Evolutionary conservation across 192 early-diverging fungal species (phyloP).

Genomic region (Linnemannia schmuckeri): DNA sequence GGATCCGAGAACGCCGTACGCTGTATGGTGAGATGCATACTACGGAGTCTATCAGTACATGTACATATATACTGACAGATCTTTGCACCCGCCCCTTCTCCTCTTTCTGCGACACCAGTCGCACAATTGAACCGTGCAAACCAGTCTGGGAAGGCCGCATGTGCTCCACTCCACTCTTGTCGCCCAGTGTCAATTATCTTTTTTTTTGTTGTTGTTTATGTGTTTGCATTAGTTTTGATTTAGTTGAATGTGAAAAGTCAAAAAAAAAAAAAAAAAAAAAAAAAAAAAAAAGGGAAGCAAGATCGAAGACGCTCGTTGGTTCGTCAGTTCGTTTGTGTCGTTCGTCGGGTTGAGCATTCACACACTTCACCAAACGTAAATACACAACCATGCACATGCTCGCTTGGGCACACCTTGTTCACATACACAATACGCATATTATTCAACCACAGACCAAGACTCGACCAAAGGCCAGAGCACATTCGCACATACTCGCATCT

Average conservation of each 20-base stretch:
- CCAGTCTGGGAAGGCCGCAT: background rate
- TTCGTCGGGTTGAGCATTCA: background rate
- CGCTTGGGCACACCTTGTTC: background rate
- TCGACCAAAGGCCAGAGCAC: background rate
- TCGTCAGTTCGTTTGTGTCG: background rate
- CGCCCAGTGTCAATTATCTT: too few species aligned
- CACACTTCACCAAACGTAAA: background rate
- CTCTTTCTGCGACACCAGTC: background rate
- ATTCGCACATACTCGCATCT: background rate
- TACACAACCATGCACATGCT: background rate
- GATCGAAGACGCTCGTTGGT: background rate
- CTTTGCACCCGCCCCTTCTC: background rate
- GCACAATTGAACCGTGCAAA: background rate
- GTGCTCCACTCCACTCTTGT: background rate
- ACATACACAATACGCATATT: background rate
- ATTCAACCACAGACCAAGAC: background rate
- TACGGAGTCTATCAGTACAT: background rate
- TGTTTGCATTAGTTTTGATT: background rate
- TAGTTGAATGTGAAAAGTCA: background rate
- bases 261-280: too few species aligned
- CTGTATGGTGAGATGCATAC: background rate
- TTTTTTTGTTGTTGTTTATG: background rate
- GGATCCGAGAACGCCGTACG: background rate
- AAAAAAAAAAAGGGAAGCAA: background rate
- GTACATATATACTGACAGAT: background rate